A percentile compares a stretch with the other conserved stretches of the same genome.
Conservation (phyloP, 257 asterid genomes). For the Agastache rugosa region DNA sequence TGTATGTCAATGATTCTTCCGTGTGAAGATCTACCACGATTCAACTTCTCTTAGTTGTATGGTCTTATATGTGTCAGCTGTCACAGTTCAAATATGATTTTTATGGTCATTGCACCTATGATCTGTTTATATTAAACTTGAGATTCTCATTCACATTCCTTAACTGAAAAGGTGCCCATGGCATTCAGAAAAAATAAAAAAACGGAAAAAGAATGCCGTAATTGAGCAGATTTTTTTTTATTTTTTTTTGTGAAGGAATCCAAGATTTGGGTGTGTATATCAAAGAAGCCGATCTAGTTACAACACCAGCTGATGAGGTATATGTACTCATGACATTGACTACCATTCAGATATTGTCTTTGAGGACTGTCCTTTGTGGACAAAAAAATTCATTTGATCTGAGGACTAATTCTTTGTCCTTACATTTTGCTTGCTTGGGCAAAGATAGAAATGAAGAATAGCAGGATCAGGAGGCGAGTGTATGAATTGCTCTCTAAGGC, state of each 20-base stretch:
- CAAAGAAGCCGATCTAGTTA: constrained; percentile 61
- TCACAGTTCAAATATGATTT: constrained; percentile 6
- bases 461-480: constrained; percentile 83
- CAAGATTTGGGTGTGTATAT: constrained; percentile 62
- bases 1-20: constrained; percentile 7
- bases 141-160: background rate
- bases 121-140: background rate
- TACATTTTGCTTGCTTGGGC: constrained; percentile 40
- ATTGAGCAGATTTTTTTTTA: constrained; percentile 8
- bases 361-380: constrained; percentile 5
- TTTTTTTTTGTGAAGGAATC: constrained; percentile 84
- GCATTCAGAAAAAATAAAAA: background rate
- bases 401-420: constrained; percentile 31
- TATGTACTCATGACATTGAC: background rate
- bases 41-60: background rate
- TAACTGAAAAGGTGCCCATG: background rate
- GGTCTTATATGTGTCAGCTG: constrained; percentile 13
- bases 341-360: background rate
- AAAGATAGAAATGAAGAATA: constrained; percentile 87
- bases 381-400: background rate
- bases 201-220: background rate
- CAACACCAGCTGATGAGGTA: constrained; percentile 88
- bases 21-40: background rate
- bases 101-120: background rate
- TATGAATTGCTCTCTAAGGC: constrained; percentile 87